Base-by-base conservation (phyloP, 257 asterid species). In the Nicotiana sylvestris region DNA sequence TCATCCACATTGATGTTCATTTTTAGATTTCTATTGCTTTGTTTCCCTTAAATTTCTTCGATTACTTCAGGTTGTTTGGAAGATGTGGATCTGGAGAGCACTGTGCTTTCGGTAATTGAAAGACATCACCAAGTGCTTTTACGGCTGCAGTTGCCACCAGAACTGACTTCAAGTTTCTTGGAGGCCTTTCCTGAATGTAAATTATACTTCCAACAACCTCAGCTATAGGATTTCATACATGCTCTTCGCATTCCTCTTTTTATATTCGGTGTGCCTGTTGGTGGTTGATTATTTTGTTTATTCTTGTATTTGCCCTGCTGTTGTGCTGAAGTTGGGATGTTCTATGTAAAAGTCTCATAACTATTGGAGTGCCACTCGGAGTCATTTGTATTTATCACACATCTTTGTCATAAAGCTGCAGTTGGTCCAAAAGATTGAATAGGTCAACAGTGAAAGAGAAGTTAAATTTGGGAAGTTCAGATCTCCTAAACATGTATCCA, bases 141-240 rank as follows among this genome's bases (percentile, higher is more conserved):
- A 78, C 89, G 79, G 81, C 85, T 81, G 60, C 85, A 81, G 58
- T 51, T 65, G 9, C 69, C 85, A 21, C 77, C 84, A 30, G 87
- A 84, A 64, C 82, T 68, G 25, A 66, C 86, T 58, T 82, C 84
- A 35, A 80, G 25, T 57, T 86, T 86, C 80, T 58, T 88, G 84
- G 77, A 57, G 37, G 61, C 82, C 82, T 86, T 88, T 69, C 90
- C 90, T 3, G 86, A 88, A 82, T 82, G 81, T 81, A 80, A 61
- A 9, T 37, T 33, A 46, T 86, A 76, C 82, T 82, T 88, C 82
- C 82, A 77, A 46, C 84, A 83, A 35, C 81, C 55, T 46, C 35
- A 13, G 82, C 62, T 5, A 16, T 81, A 81, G 81, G 37, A 74
- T 49, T n/a, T 74, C 25, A 74, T 46, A 49, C 25, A 32, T 49